Evolutionary conservation across 1,139 yeast genomes (phyloP).

Genomic region (Blastobotrys aristatus): DNA sequence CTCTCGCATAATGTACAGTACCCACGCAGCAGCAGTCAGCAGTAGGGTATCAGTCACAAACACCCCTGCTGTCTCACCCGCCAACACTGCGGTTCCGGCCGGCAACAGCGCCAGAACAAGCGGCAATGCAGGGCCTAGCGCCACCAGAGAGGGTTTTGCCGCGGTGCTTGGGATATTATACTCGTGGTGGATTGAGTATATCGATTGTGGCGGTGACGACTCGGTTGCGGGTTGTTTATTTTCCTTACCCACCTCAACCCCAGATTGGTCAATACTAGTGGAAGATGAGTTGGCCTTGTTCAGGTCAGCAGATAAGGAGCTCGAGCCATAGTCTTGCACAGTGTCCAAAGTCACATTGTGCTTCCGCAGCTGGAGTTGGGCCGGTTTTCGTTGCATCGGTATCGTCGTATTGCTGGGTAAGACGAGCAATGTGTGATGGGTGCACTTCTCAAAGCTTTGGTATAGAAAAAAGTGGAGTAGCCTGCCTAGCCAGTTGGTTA

Average conservation of each 20-base stretch:
- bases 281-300: neutral
- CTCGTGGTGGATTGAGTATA: neutral
- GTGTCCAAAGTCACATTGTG: slow-evolving; percentile 3
- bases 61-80: slow-evolving; percentile 24
- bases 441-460: too few relatives aligned
- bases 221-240: neutral
- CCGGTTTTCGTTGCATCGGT: neutral
- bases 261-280: neutral
- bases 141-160: neutral
- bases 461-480: too few relatives aligned
- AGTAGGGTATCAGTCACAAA: slow-evolving; percentile 24
- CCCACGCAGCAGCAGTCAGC: slow-evolving; percentile 25
- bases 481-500: too few relatives aligned
- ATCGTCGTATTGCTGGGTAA: neutral
- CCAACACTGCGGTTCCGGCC: slow-evolving; percentile 21
- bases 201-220: neutral
- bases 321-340: neutral
- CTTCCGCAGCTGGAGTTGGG: neutral
- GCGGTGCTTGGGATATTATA: neutral
- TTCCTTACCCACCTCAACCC: too few relatives aligned
- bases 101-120: slow-evolving; percentile 26
- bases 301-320: neutral
- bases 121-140: slow-evolving; percentile 16
- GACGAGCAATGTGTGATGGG: too few relatives aligned
- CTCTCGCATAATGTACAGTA: slow-evolving; percentile 25